Evolutionary conservation across 2,329 filamentous ascomycete species (phyloP).

Genomic region (Triangularia setosa): DNA sequence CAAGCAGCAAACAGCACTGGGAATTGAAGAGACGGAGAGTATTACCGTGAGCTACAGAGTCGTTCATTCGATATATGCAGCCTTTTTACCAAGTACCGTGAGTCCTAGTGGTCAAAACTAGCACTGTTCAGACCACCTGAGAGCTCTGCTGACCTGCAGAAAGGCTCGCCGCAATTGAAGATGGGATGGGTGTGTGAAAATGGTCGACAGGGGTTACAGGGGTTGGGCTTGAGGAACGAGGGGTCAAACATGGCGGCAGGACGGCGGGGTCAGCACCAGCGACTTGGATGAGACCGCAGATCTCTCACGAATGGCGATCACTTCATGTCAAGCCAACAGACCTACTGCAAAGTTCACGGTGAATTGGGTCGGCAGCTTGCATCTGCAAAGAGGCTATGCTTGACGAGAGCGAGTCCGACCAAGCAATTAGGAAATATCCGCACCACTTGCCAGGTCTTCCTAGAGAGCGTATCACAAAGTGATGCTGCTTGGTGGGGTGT

Average conservation of each 20-base stretch:
- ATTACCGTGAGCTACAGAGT: neutral
- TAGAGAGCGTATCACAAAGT: neutral
- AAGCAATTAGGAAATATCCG: neutral
- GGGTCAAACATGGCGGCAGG: neutral
- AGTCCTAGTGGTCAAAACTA: neutral
- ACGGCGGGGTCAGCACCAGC: constrained; percentile 4
- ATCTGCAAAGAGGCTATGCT: neutral
- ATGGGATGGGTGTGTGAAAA: neutral
- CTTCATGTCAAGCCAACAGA: neutral
- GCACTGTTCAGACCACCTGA: neutral
- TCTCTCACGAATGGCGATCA: constrained; percentile 3
- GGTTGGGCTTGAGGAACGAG: neutral
- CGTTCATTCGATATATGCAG: neutral
- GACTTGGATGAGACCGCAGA: constrained; percentile 12
- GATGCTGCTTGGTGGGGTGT: constrained; percentile 6
- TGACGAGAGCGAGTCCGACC: neutral
- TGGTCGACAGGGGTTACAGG: neutral
- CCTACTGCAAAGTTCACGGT: neutral
- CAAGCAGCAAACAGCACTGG: neutral
- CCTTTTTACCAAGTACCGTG: neutral
- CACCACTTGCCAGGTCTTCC: neutral
- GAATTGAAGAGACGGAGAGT: neutral
- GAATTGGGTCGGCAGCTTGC: neutral
- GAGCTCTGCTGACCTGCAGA: neutral
- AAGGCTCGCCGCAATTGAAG: neutral